Evolutionary conservation across 345 rosid genomes (phyloP).

Genomic region (Hirschfeldia incana): DNA sequence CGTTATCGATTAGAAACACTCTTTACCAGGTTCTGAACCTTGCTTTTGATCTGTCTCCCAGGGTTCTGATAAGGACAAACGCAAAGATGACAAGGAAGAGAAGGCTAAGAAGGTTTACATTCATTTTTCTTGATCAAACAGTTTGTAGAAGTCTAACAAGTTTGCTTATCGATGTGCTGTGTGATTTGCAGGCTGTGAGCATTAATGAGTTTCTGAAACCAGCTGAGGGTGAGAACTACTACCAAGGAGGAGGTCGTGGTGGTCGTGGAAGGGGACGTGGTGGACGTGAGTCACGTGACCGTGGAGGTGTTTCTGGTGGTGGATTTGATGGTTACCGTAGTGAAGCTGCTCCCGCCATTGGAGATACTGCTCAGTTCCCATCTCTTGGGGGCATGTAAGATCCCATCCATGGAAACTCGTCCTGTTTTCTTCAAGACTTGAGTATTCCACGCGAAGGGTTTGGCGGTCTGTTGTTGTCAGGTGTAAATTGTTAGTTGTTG

Average conservation of each 20-base stretch:
- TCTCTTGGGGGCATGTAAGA: slow-evolving; percentile 85
- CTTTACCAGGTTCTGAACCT: neutral
- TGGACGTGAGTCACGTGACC: slow-evolving; percentile 70
- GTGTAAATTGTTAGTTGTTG: slow-evolving; percentile 39
- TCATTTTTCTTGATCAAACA: neutral
- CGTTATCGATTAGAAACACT: neutral
- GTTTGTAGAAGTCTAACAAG: neutral
- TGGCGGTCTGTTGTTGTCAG: slow-evolving; percentile 24
- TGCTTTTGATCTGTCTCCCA: slow-evolving; percentile 29
- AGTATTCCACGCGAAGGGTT: neutral
- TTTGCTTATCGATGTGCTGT: neutral
- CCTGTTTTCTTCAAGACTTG: slow-evolving; percentile 5
- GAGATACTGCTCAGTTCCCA: slow-evolving; percentile 88
- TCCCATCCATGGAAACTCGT: neutral
- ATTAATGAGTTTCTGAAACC: slow-evolving; percentile 97
- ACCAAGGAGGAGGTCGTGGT: slow-evolving; percentile 50
- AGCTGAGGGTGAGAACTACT: slow-evolving; percentile 72
- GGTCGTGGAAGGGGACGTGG: slow-evolving; percentile 59
- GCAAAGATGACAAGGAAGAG: slow-evolving; percentile 95
- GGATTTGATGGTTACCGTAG: slow-evolving; percentile 48
- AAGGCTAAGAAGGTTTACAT: slow-evolving; percentile 72
- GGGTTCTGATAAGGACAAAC: slow-evolving; percentile 97
- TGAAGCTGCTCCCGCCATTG: slow-evolving; percentile 67
- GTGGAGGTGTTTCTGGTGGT: slow-evolving; percentile 70
- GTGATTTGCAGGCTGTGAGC: slow-evolving; percentile 63